phyloP scores from a whole-genome alignment of 371 early-diverging fungal genomes.

The Mortierella sp. region DNA sequence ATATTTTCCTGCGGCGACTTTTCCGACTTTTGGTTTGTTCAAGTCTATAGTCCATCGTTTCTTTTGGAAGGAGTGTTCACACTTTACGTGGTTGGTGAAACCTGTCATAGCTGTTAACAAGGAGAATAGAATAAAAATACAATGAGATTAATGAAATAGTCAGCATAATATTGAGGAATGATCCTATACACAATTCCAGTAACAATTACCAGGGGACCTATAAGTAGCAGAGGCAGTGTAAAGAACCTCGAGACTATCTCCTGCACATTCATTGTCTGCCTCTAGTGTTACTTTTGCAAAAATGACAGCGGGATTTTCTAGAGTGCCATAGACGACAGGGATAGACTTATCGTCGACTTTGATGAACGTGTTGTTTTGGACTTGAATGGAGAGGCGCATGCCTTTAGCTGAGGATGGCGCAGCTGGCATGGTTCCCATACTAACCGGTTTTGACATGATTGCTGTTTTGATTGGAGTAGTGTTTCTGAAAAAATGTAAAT shows the following conservation, averaged over 20 bases:
- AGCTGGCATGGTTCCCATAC: too few species aligned
- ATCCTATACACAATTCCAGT: too few species aligned
- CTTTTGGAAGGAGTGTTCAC: constrained; percentile 1
- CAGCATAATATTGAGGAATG: too few species aligned
- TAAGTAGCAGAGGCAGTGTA: not conserved
- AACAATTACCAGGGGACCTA: not conserved
- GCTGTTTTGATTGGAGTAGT: not conserved
- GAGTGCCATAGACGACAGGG: constrained; percentile 14
- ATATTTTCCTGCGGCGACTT: constrained; percentile 8
- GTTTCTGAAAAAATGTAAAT: not conserved
- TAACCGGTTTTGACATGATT: too few species aligned
- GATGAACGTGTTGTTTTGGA: constrained; percentile 3
- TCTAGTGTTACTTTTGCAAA: constrained; percentile 8
- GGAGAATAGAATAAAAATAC: not conserved
- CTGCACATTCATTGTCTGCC: constrained; percentile 6
- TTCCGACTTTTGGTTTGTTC: not conserved
- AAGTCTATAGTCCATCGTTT: not conserved
- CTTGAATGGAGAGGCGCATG: constrained; percentile 13
- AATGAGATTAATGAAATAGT: not conserved
- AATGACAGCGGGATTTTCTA: constrained; percentile 5
- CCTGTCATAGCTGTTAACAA: not conserved
- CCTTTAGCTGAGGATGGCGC: not conserved
- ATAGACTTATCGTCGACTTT: not conserved
- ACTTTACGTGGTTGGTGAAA: not conserved
- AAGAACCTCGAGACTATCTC: constrained; percentile 1